Conservation (phyloP, 495 filamentous ascomycete species). For the Penicillium tannophilum region DNA sequence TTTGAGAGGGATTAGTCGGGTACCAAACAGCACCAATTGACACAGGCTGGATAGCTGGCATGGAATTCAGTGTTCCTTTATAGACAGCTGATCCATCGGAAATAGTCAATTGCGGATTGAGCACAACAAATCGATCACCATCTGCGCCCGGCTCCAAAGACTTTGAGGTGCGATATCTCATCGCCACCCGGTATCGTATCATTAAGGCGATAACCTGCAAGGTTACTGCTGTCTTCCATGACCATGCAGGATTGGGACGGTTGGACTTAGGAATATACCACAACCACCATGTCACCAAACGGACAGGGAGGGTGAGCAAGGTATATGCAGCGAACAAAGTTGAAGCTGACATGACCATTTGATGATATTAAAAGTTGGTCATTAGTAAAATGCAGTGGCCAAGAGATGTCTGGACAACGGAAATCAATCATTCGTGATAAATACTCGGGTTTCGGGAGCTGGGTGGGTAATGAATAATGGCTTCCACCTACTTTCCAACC, state of each 20-base stretch:
- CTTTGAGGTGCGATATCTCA: neutral
- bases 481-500: too few species aligned
- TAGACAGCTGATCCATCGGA: conserved; percentile 10
- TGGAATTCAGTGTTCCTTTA: conserved; percentile 26
- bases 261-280: conserved; percentile 1
- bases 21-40: conserved; percentile 39
- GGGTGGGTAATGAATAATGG: too few species aligned
- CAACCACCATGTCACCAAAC: conserved; percentile 2
- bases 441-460: too few species aligned
- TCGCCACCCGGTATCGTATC: neutral
- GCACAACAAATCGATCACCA: conserved; percentile 20
- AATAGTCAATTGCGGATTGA: conserved; percentile 11
- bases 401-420: too few species aligned
- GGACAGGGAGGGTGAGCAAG: neutral
- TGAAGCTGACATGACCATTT: neutral
- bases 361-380: too few species aligned
- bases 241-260: conserved; percentile 1
- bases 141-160: conserved; percentile 14
- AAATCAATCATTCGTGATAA: too few species aligned
- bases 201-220: neutral
- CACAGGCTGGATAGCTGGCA: conserved; percentile 28
- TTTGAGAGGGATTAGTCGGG: conserved; percentile 19
- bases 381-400: too few species aligned
- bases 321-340: neutral
- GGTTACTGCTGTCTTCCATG: neutral